These are phyloP conservation scores for Boletus sp. DNA, from an alignment of 768 basidiomycete genomes.

Conservation along the genomic window DNA sequence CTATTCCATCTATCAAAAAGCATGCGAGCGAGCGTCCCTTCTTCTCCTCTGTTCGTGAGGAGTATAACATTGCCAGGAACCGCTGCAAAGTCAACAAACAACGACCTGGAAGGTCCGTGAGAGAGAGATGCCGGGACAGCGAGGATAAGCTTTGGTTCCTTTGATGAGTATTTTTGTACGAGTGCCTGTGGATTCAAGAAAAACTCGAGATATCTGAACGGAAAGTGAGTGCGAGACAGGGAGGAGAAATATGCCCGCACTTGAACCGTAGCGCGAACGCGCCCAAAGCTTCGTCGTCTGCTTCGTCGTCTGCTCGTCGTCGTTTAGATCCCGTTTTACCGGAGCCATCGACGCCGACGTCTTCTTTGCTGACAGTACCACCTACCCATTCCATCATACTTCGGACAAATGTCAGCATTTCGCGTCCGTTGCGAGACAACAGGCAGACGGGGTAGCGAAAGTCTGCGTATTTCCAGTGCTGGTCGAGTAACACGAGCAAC, in stretches of 20 bases:
- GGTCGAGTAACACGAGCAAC: constrained; percentile 91
- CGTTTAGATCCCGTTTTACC: constrained; percentile 49
- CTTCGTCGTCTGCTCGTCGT: constrained; percentile 63
- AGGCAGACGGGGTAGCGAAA: constrained; percentile 88
- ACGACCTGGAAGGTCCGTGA: constrained; percentile 81
- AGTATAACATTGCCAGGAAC: constrained; percentile 84
- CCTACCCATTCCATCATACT: constrained; percentile 99
- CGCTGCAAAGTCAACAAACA: constrained; percentile 85
- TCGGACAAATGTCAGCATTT: constrained; percentile 90
- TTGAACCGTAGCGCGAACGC: constrained; percentile 86
- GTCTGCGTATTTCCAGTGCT: constrained; percentile 92
- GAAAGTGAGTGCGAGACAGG: background rate
- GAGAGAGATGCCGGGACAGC: constrained; percentile 92
- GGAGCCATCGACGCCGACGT: constrained; percentile 75
- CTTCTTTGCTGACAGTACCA: constrained; percentile 89
- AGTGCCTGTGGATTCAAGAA: constrained; percentile 82
- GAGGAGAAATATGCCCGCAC: constrained; percentile 42
- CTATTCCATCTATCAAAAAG: constrained; percentile 87
- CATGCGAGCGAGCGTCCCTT: constrained; percentile 72
- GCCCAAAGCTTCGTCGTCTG: constrained; percentile 79
- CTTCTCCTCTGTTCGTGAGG: constrained; percentile 75
- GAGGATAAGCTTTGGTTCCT: constrained; percentile 89
- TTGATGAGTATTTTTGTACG: constrained; percentile 76
- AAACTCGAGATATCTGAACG: constrained; percentile 80
- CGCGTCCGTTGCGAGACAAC: constrained; percentile 84